Evolutionary conservation across 306 rosid species (phyloP).

Genomic region (Gastrolobium bilobum): DNA sequence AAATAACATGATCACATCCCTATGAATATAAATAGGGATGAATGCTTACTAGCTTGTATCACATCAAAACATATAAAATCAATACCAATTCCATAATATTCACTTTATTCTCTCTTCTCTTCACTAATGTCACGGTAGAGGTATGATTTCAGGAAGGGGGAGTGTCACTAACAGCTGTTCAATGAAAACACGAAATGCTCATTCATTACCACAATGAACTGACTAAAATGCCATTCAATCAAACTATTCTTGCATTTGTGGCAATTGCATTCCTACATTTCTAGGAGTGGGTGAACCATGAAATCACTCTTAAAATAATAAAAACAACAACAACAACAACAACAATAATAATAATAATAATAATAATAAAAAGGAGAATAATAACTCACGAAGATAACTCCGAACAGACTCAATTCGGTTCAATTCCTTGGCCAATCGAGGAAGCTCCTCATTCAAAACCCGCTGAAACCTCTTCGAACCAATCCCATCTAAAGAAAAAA

Average conservation of each 20-base stretch:
- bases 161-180: neutral
- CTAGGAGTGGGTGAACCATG: neutral
- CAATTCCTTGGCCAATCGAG: slow-evolving; percentile 63
- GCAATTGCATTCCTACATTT: slow-evolving; percentile 1
- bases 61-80: no score
- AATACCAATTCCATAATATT: no score
- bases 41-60: no score
- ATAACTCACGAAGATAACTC: slow-evolving; percentile 67
- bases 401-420: slow-evolving; percentile 60
- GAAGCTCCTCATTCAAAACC: slow-evolving; percentile 62
- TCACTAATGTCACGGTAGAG: no score
- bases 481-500: slow-evolving; percentile 52
- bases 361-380: no score
- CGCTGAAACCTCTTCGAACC: slow-evolving; percentile 60
- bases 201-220: slow-evolving; percentile 13
- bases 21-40: no score
- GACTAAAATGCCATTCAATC: slow-evolving; percentile 8
- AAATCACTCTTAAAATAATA: neutral
- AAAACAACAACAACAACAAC: no score
- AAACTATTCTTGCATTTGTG: neutral
- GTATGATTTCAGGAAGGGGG: no score
- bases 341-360: neutral
- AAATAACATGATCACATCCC: no score
- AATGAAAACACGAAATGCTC: neutral
- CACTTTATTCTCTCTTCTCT: no score